Percentiles rank a stretch among this genome's conserved stretches.
Conservation (phyloP, 2,329 filamentous ascomycete genomes). For the Pseudocercospora vitis region DNA sequence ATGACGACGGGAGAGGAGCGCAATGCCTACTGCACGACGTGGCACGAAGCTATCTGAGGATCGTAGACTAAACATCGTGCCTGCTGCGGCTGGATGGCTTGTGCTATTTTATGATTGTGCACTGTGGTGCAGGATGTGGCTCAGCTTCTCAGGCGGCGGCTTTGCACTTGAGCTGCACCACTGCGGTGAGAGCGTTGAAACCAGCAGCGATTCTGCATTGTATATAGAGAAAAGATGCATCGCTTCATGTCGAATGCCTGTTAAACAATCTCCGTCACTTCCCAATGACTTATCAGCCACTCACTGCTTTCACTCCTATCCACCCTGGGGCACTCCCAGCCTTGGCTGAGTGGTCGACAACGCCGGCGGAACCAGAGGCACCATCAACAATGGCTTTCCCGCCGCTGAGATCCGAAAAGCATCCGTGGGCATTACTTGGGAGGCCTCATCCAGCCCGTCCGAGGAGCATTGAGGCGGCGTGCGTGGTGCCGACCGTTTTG, state of each 20-base stretch:
- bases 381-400: not conserved
- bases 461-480: conserved; percentile 14
- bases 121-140: conserved; percentile 17
- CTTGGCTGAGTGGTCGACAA: not conserved
- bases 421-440: conserved; percentile 16
- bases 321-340: not conserved
- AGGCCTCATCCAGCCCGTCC: conserved; percentile 4
- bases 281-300: not conserved
- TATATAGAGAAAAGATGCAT: not conserved
- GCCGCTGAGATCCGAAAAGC: conserved; percentile 20
- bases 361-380: not conserved
- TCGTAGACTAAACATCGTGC: not conserved
- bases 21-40: not conserved
- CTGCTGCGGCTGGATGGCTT: not conserved
- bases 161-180: not conserved
- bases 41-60: not conserved
- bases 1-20: not conserved
- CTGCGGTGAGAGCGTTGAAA: conserved; percentile 11
- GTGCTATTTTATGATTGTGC: conserved; percentile 1
- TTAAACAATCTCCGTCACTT: not conserved
- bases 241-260: not conserved
- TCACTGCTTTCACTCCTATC: conserved; percentile 4
- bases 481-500: conserved; percentile 15
- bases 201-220: not conserved
- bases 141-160: conserved; percentile 7